Conservation (phyloP, 2,329 filamentous ascomycete genomes). For the Leptographium radiaticola region DNA sequence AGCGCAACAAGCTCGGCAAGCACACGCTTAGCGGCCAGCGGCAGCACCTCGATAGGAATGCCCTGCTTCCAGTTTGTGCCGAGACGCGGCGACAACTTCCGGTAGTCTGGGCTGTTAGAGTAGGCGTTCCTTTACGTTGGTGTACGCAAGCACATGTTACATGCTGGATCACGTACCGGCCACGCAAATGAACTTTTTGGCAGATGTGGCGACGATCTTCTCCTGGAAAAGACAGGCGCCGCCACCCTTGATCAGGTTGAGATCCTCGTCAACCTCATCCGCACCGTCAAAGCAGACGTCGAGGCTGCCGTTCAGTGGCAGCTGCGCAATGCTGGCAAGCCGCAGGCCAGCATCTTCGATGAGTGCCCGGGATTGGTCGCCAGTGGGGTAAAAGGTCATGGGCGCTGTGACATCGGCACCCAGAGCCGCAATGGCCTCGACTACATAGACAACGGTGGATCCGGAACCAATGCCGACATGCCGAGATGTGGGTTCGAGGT, state of each 20-base stretch:
- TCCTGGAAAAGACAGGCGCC: conserved; percentile 97
- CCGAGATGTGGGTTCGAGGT: conserved; percentile 49
- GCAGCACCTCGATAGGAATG: conserved; percentile 89
- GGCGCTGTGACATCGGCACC: conserved; percentile 36
- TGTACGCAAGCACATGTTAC: neutral
- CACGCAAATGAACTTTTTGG: conserved; percentile 68
- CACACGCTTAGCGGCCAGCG: conserved; percentile 67
- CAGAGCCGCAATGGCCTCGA: conserved; percentile 61
- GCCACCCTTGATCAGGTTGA: conserved; percentile 97
- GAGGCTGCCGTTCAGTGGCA: conserved; percentile 46
- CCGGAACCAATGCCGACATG: conserved; percentile 72
- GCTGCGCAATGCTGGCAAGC: conserved; percentile 63
- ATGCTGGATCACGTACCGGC: conserved; percentile 17
- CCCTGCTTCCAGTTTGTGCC: conserved; percentile 63
- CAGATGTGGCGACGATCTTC: conserved; percentile 79
- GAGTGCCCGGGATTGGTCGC: conserved; percentile 78
- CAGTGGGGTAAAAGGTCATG: conserved; percentile 86
- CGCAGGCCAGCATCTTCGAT: conserved; percentile 68
- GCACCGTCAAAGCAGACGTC: conserved; percentile 94
- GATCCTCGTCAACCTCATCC: conserved; percentile 85
- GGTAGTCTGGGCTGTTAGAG: conserved; percentile 47
- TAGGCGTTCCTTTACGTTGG: neutral
- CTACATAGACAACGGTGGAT: conserved; percentile 72
- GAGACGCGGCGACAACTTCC: conserved; percentile 72
- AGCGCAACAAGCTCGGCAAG: conserved; percentile 58